Evolutionary conservation across 495 filamentous ascomycete genomes (phyloP).

Genomic region (Lepraria neglecta): DNA sequence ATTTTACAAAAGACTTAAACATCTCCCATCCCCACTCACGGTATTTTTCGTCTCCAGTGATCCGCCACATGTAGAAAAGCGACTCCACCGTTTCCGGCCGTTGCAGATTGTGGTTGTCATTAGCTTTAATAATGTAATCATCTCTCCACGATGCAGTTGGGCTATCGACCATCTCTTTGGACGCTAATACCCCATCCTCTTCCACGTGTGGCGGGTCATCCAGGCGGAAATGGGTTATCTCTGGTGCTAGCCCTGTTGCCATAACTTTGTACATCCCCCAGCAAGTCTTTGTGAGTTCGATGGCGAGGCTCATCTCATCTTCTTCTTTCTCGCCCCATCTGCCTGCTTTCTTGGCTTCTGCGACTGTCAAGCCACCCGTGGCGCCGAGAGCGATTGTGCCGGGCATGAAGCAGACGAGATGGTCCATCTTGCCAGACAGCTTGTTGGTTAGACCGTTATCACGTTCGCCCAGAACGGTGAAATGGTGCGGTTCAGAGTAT

Average conservation of each 20-base stretch:
- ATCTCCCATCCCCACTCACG: conserved; percentile 98
- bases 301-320: conserved; percentile 76
- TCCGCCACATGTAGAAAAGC: conserved; percentile 96
- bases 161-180: conserved; percentile 41
- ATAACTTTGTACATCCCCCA: conserved; percentile 93
- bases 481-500: conserved; percentile 69
- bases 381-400: conserved; percentile 88
- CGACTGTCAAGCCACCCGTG: conserved; percentile 68
- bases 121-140: conserved; percentile 68
- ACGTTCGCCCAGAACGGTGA: conserved; percentile 83
- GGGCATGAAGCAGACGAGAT: conserved; percentile 95
- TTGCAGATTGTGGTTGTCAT: conserved; percentile 89
- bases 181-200: conserved; percentile 40
- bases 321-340: conserved; percentile 74
- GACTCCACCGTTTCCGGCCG: conserved; percentile 92
- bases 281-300: conserved; percentile 92
- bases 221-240: conserved; percentile 85
- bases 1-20: conserved; percentile 83
- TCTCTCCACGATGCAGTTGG: conserved; percentile 55
- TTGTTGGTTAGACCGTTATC: conserved; percentile 60
- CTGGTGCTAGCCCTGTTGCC: conserved; percentile 79
- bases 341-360: conserved; percentile 62
- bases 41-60: conserved; percentile 87
- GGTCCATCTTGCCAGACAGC: conserved; percentile 90
- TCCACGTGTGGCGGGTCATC: conserved; percentile 55